These are phyloP conservation scores for Aspergillus pseudonomiae DNA, from an alignment of 2,329 filamentous ascomycete genomes.

Conservation along the genomic window DNA sequence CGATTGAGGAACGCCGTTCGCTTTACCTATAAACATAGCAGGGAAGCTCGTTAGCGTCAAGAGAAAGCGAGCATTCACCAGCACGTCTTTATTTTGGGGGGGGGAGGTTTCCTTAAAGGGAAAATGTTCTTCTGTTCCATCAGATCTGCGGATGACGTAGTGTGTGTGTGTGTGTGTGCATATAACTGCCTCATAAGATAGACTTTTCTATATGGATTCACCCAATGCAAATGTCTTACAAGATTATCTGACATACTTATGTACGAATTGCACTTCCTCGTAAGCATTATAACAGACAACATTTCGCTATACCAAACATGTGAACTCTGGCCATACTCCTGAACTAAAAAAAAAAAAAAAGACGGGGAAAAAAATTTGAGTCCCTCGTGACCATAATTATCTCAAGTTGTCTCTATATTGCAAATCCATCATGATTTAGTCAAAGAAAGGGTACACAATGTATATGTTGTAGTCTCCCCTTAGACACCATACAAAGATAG, in stretches of 20 bases:
- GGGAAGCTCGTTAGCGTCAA: not conserved
- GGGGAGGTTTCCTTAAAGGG: not conserved
- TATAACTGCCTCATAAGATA: not conserved
- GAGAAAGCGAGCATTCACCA: not conserved
- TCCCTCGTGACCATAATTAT: not conserved
- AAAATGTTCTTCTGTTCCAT: too few species aligned
- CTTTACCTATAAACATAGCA: not conserved
- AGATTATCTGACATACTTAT: not conserved
- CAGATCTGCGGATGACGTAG: too few species aligned
- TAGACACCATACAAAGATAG: not conserved
- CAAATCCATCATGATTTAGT: not conserved
- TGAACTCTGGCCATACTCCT: not conserved
- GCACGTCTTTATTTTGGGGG: not conserved
- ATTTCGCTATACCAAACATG: not conserved
- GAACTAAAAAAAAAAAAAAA: not conserved
- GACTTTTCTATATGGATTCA: not conserved
- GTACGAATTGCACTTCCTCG: not conserved
- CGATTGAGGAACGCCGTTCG: not conserved
- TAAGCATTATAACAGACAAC: not conserved
- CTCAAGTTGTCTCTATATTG: not conserved
- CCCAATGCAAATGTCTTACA: not conserved
- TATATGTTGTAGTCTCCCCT: not conserved
- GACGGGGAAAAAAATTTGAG: too few species aligned
- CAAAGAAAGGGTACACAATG: not conserved
- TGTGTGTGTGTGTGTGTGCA: not conserved